A percentile compares a stretch with the other conserved stretches of the same genome.
These are phyloP conservation scores for Shiraia bambusicola DNA, from an alignment of 2,329 filamentous ascomycete genomes.

Conservation along the genomic window DNA sequence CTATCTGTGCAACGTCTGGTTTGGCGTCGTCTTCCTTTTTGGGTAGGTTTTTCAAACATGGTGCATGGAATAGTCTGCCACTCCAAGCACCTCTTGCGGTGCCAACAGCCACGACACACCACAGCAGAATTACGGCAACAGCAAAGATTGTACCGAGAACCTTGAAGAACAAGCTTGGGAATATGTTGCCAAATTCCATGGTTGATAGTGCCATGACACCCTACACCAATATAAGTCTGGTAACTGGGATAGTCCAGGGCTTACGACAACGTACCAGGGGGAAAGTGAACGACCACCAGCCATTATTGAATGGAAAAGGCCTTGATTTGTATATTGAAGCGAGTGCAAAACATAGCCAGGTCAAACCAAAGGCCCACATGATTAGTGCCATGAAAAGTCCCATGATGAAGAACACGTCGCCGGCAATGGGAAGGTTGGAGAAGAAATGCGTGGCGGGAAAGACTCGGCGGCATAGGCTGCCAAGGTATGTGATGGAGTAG, in stretches of 20 bases:
- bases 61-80: slow-evolving; percentile 57
- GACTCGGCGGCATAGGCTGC: slow-evolving; percentile 46
- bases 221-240: too few relatives aligned
- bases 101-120: slow-evolving; percentile 55
- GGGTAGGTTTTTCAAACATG: slow-evolving; percentile 49
- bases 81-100: slow-evolving; percentile 53
- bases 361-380: slow-evolving; percentile 59
- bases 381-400: slow-evolving; percentile 57
- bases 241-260: too few relatives aligned
- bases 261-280: slow-evolving; percentile 62
- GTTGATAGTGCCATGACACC: slow-evolving; percentile 56
- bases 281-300: slow-evolving; percentile 64
- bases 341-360: slow-evolving; percentile 58
- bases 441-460: slow-evolving; percentile 46
- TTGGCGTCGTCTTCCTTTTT: slow-evolving; percentile 18
- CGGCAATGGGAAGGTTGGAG: slow-evolving; percentile 44
- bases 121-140: slow-evolving; percentile 55
- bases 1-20: slow-evolving; percentile 18
- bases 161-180: slow-evolving; percentile 58
- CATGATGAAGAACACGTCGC: slow-evolving; percentile 56
- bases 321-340: slow-evolving; percentile 49
- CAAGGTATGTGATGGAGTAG: slow-evolving; percentile 58
- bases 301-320: slow-evolving; percentile 62
- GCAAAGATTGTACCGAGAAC: slow-evolving; percentile 59
- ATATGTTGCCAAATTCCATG: slow-evolving; percentile 51